Evolutionary conservation across 371 early-diverging fungal genomes (phyloP).

Genomic region (Choanephora cucurbitarum): DNA sequence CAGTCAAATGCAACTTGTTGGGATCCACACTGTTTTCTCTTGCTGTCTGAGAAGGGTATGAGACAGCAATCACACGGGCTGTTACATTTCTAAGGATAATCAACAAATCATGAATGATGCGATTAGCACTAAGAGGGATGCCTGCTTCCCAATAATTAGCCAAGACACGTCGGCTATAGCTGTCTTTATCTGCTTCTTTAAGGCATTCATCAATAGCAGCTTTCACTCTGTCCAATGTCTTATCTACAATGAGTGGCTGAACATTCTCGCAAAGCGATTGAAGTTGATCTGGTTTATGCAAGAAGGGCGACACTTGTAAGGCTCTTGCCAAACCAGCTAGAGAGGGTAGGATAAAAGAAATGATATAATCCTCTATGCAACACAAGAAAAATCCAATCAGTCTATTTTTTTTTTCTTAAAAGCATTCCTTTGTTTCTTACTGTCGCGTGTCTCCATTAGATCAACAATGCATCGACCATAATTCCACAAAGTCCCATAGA

Average conservation of each 20-base stretch:
- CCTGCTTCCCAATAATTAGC: constrained; percentile 45
- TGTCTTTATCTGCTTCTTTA: constrained; percentile 21
- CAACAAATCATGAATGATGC: constrained; percentile 48
- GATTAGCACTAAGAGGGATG: constrained; percentile 46
- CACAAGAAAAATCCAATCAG: neutral
- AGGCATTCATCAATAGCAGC: constrained; percentile 41
- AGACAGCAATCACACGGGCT: constrained; percentile 35
- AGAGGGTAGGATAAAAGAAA: constrained; percentile 59
- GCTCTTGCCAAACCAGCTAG: constrained; percentile 61
- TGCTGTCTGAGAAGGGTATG: constrained; percentile 7
- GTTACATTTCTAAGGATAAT: constrained; percentile 51
- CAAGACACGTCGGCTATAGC: constrained; percentile 27
- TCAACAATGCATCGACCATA: constrained; percentile 26
- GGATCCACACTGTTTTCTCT: constrained; percentile 11
- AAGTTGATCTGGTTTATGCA: constrained; percentile 43
- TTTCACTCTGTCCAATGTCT: constrained; percentile 43
- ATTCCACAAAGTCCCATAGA: constrained; percentile 35
- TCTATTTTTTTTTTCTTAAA: neutral
- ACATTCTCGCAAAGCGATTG: constrained; percentile 42
- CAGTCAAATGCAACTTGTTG: constrained; percentile 20
- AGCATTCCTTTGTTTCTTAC: constrained; percentile 1
- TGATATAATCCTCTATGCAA: constrained; percentile 39
- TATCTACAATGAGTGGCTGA: constrained; percentile 47
- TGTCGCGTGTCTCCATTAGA: constrained; percentile 14
- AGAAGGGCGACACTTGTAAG: constrained; percentile 51